These are phyloP conservation scores for Suillus sp. DNA, from an alignment of 768 basidiomycete genomes.

Conservation along the genomic window DNA sequence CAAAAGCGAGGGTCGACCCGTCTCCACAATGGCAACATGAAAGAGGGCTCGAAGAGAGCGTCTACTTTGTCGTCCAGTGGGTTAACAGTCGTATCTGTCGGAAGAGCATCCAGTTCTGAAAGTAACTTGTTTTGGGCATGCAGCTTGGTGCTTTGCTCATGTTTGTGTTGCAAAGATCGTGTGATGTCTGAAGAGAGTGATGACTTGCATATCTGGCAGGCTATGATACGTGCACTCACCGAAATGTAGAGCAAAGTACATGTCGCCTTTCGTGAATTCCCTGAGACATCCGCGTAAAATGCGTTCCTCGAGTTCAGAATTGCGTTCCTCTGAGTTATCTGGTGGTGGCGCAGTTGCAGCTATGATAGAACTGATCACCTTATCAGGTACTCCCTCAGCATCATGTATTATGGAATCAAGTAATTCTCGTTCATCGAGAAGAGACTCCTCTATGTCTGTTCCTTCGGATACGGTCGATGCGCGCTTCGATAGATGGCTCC, in stretches of 20 bases:
- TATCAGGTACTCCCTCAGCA: conserved; percentile 48
- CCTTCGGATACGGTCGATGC: conserved; percentile 27
- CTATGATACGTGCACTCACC: conserved; percentile 46
- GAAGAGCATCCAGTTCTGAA: conserved; percentile 55
- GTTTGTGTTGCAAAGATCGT: conserved; percentile 80
- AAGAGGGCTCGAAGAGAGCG: conserved; percentile 68
- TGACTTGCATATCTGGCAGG: conserved; percentile 4
- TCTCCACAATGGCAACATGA: conserved; percentile 86
- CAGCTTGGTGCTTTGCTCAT: conserved; percentile 59
- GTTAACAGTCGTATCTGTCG: conserved; percentile 35
- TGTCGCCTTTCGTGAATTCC: conserved; percentile 80
- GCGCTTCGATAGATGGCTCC: conserved; percentile 63
- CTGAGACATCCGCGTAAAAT: conserved; percentile 77
- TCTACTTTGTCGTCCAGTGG: conserved; percentile 44
- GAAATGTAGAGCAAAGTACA: conserved; percentile 89
- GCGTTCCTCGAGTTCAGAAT: conserved; percentile 79
- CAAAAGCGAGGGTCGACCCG: conserved; percentile 89
- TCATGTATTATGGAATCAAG: conserved; percentile 46
- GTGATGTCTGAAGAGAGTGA: conserved; percentile 61
- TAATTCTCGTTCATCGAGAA: conserved; percentile 25
- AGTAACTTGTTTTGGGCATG: conserved; percentile 62
- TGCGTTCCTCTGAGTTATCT: conserved; percentile 60
- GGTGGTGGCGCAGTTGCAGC: conserved; percentile 65
- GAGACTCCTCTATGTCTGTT: conserved; percentile 14
- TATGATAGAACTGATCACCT: conserved; percentile 59